Base-by-base conservation (phyloP, 2,329 filamentous ascomycete species). In the Paracorniculantispora psalliotae region DNA sequence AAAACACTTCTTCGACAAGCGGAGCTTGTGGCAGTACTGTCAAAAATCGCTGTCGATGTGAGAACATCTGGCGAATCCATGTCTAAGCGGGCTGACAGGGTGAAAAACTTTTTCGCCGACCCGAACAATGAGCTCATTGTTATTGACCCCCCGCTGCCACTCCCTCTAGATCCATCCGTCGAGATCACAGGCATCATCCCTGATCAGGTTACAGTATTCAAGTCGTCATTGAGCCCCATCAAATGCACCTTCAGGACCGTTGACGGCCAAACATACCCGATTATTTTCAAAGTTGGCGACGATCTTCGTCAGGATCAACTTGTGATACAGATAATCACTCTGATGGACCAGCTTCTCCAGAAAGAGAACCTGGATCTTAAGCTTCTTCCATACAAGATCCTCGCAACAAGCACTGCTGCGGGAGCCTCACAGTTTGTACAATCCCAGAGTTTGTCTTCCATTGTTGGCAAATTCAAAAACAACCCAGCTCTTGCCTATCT, bases 361-460 rank as follows among this genome's bases (percentile, higher is more conserved):
- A 97, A 97, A 69, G 94, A 99, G 70, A 97, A 99, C 62, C 80
- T 99, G 10, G 94, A 99, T 69, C 81, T 99, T 47, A 97, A 96
- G 69, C 81, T 99, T 1, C 93, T 93, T 0, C 94, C 94, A 0
- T 99, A 99, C 77, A 93, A 93, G 67, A 97, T 97, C 63, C 83
- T 99, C 9, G 94, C 94, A 1, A 99, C 94, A 2, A 92, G 91
- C 62, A 90, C 91, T 10, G 89, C 85, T 0, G 92, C 92, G 2
- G 94, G 94, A 8, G 91, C 93, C 5, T 92, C 94, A 19, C 94
- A 99, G 67, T 99, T 97, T 69, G 86, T 99, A 21, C 89, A 91
- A 4, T 96, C 91, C 2, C 89, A 88, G 67, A 91, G 85, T 58
- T 84, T 99, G 56, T 92, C 92, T 30, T 87, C 85, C 28, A 94